phyloP scores from a whole-genome alignment of 495 filamentous ascomycete genomes.

The Penicillium bialowiezense region DNA sequence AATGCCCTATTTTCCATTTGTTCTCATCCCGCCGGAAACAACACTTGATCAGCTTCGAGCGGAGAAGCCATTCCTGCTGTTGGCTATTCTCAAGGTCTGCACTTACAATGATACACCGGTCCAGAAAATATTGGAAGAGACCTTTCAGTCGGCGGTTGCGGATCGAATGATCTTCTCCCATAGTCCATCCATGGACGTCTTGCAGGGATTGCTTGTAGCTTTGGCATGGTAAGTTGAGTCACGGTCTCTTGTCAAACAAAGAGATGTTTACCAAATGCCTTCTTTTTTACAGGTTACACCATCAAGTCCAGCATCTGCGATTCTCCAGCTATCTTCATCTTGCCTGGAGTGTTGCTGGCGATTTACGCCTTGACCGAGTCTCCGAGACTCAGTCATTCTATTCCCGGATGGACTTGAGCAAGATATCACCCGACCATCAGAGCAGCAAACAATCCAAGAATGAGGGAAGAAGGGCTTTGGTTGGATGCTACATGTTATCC shows the following conservation, averaged over 20 bases:
- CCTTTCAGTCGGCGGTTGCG: not conserved
- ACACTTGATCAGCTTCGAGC: conserved; percentile 14
- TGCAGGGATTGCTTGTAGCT: not conserved
- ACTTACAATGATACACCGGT: conserved; percentile 9
- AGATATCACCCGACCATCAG: conserved; percentile 2
- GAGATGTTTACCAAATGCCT: not conserved
- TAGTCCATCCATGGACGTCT: conserved; percentile 5
- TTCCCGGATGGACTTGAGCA: conserved; percentile 2
- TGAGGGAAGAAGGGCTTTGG: not conserved
- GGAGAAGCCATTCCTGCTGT: conserved; percentile 17
- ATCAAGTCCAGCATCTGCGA: not conserved
- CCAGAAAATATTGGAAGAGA: conserved; percentile 13
- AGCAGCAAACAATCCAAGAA: not conserved
- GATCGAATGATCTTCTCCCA: conserved; percentile 1
- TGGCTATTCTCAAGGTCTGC: conserved; percentile 14
- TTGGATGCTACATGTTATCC: conserved; percentile 1
- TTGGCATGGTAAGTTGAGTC: not conserved
- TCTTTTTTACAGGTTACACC: not conserved
- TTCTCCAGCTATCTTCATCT: conserved; percentile 2
- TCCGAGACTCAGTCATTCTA: conserved; percentile 1
- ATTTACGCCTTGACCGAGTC: not conserved
- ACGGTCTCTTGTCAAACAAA: not conserved
- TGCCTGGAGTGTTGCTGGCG: not conserved
- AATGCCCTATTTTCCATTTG: conserved; percentile 14
- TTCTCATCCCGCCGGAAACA: conserved; percentile 6